phyloP scores from a whole-genome alignment of 2,329 filamentous ascomycete genomes.

The Calonectria multiphialidica region DNA sequence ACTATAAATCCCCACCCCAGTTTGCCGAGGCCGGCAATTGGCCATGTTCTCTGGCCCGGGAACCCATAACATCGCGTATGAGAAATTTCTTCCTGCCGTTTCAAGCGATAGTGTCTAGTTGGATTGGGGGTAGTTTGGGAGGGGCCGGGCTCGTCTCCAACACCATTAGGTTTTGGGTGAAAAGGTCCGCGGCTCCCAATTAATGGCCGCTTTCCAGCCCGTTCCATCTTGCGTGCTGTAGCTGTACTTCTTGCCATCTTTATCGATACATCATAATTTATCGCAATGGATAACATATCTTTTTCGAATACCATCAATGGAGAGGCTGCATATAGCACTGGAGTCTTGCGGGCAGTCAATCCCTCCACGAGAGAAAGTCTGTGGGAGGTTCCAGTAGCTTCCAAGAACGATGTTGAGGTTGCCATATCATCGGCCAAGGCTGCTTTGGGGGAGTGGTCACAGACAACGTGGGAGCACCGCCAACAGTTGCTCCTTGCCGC shows the following conservation, averaged over 20 bases:
- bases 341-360: neutral
- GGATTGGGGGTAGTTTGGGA: neutral
- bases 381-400: neutral
- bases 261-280: neutral
- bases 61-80: neutral
- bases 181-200: neutral
- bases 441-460: neutral
- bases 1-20: neutral
- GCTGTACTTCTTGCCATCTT: neutral
- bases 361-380: neutral
- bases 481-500: neutral
- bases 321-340: neutral
- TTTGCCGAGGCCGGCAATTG: conserved; percentile 2
- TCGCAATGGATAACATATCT: neutral
- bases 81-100: neutral
- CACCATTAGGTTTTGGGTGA: neutral
- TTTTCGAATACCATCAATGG: neutral
- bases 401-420: neutral
- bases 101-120: neutral
- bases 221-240: neutral
- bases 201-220: neutral
- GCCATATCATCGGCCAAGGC: neutral
- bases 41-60: neutral
- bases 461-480: neutral
- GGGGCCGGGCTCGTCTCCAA: neutral